phyloP scores from a whole-genome alignment of 1,139 yeast genomes.

The Hansenula anomala region DNA sequence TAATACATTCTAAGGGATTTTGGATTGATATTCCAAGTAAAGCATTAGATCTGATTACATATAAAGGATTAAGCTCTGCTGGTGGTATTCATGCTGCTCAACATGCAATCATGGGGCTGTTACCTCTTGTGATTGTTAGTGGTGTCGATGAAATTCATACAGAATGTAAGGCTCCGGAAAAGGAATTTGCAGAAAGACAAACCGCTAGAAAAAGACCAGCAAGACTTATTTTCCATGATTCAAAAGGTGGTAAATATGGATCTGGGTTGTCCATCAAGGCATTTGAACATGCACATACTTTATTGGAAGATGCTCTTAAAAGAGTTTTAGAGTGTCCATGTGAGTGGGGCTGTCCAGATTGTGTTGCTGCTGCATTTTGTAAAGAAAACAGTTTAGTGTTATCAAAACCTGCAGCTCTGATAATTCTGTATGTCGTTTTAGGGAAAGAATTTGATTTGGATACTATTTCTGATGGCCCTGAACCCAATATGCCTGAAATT shows the following conservation, averaged over 20 bases:
- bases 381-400: slow-evolving; percentile 76
- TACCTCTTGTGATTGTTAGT: slow-evolving; percentile 64
- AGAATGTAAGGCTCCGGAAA: slow-evolving; percentile 96
- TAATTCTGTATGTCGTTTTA: slow-evolving; percentile 54
- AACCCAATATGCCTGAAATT: slow-evolving; percentile 67
- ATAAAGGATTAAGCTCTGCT: slow-evolving; percentile 62
- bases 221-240: slow-evolving; percentile 75
- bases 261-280: slow-evolving; percentile 78
- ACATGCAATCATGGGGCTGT: slow-evolving; percentile 75
- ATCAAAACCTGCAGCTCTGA: slow-evolving; percentile 82
- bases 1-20: slow-evolving; percentile 67
- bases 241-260: slow-evolving; percentile 73
- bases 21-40: slow-evolving; percentile 82
- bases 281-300: slow-evolving; percentile 67
- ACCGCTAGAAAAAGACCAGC: slow-evolving; percentile 77
- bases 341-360: slow-evolving; percentile 84
- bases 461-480: slow-evolving; percentile 73
- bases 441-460: slow-evolving; percentile 44
- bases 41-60: slow-evolving; percentile 54
- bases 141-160: slow-evolving; percentile 74
- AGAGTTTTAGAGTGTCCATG: slow-evolving; percentile 68
- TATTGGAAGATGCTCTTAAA: slow-evolving; percentile 54
- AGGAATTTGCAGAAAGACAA: slow-evolving; percentile 77
- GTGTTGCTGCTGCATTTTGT: slow-evolving; percentile 77
- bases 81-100: slow-evolving; percentile 98